Evolutionary conservation across 2,329 filamentous ascomycete genomes (phyloP).

Genomic region (Eutypella sp.): DNA sequence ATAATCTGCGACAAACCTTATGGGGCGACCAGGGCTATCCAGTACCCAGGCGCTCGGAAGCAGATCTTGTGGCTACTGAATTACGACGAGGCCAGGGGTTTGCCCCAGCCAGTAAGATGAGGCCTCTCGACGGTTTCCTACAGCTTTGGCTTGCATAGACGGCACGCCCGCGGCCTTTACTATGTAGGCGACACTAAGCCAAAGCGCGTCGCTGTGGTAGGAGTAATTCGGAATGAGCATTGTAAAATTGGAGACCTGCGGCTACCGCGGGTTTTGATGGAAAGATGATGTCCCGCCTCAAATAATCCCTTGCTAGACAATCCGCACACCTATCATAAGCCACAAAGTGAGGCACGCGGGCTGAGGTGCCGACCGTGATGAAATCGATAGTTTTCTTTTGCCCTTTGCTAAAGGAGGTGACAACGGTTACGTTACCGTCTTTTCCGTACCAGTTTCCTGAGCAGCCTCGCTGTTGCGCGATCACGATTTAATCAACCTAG

Average conservation of each 20-base stretch:
- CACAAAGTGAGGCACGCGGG: too few relatives aligned
- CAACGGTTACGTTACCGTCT: background rate
- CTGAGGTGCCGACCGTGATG: background rate
- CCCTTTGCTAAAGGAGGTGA: background rate
- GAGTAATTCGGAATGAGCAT: background rate
- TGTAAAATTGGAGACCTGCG: too few relatives aligned
- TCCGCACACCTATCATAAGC: too few relatives aligned
- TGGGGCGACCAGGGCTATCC: background rate
- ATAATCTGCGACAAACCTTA: slow-evolving; percentile 1
- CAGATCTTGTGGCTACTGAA: background rate
- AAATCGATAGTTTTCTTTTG: background rate
- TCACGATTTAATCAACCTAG: background rate
- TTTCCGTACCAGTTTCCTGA: background rate
- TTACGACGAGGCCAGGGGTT: background rate
- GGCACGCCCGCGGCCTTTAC: background rate
- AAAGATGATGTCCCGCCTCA: too few relatives aligned
- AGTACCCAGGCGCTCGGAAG: background rate
- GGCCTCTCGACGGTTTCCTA: background rate
- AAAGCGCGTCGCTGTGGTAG: background rate
- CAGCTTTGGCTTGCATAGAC: background rate
- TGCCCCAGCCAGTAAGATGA: background rate
- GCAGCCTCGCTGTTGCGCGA: background rate
- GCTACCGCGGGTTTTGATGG: too few relatives aligned
- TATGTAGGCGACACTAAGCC: background rate
- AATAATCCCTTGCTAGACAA: too few relatives aligned